Conservation (phyloP, 176 grass and related monocot species). For the Oryza coarctata region DNA sequence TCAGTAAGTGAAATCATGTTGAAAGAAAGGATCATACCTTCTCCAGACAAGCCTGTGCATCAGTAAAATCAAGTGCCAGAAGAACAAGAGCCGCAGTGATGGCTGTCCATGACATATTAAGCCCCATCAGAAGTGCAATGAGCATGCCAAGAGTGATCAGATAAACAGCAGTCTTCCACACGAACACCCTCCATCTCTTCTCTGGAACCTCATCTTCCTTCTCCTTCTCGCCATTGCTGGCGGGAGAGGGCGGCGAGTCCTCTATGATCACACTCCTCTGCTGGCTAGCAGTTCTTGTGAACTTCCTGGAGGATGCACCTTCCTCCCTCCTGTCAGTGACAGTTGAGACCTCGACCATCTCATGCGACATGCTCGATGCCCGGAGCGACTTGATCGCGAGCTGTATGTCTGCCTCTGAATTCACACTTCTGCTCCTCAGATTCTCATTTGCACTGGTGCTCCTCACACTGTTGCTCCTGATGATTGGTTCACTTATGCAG, state of each 20-base stretch:
- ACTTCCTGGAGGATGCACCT: constrained; percentile 40
- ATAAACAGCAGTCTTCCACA: constrained; percentile 81
- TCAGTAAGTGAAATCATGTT: neutral
- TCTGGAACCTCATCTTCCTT: constrained; percentile 47
- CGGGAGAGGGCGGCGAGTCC: constrained; percentile 38
- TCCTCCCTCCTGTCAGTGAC: constrained; percentile 38
- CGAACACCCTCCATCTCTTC: constrained; percentile 55
- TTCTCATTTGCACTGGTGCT: constrained; percentile 24
- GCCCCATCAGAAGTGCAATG: constrained; percentile 68
- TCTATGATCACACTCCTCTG: constrained; percentile 53
- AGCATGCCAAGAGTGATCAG: constrained; percentile 89
- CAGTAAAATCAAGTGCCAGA: constrained; percentile 81
- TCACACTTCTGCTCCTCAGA: constrained; percentile 52
- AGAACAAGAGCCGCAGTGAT: constrained; percentile 84
- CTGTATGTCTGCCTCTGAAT: constrained; percentile 53
- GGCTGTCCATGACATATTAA: constrained; percentile 91
- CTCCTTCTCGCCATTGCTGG: constrained; percentile 31
- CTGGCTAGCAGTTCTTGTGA: constrained; percentile 50
- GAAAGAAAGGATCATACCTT: constrained; percentile 53
- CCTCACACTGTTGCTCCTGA: constrained; percentile 37
- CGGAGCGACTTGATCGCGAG: constrained; percentile 52
- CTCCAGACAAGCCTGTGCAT: constrained; percentile 77
- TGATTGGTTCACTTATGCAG: constrained; percentile 51
- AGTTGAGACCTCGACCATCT: constrained; percentile 48
- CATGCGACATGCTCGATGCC: constrained; percentile 49